These are phyloP conservation scores for Fusarium dimerum DNA, from an alignment of 2,329 filamentous ascomycete species.

Conservation along the genomic window DNA sequence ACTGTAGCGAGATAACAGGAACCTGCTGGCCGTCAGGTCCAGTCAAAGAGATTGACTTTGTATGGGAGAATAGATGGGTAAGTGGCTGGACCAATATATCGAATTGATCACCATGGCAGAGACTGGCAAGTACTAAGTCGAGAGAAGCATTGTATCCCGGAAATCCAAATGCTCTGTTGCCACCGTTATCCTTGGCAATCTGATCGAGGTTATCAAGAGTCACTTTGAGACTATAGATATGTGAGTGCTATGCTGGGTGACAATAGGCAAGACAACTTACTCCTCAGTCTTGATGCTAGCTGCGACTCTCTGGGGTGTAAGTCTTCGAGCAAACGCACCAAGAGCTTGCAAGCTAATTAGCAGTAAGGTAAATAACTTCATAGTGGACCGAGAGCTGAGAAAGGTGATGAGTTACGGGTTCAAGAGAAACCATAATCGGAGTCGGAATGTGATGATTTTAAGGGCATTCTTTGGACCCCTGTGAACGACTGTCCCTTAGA, in stretches of 20 bases:
- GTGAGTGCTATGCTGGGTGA: too few relatives aligned
- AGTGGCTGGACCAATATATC: conserved; percentile 12
- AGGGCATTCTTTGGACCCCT: too few relatives aligned
- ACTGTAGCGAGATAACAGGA: conserved; percentile 35
- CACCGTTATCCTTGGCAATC: conserved; percentile 10
- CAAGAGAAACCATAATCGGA: too few relatives aligned
- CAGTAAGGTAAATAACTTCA: conserved; percentile 5
- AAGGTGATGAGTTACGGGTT: too few relatives aligned
- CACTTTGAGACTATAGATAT: neutral
- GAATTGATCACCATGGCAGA: conserved; percentile 2
- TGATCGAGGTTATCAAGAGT: conserved; percentile 3
- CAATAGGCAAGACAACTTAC: neutral
- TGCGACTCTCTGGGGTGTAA: conserved; percentile 9
- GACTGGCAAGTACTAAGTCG: conserved; percentile 4
- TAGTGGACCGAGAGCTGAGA: neutral
- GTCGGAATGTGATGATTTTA: too few relatives aligned
- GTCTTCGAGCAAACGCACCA: neutral
- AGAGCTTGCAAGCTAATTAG: neutral
- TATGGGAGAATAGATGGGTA: conserved; percentile 14
- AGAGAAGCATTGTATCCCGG: conserved; percentile 17
- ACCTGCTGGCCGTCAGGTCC: conserved; percentile 6
- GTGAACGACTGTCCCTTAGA: too few relatives aligned
- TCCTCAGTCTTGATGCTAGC: neutral
- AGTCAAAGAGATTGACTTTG: conserved; percentile 1
- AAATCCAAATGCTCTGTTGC: conserved; percentile 14